Percentiles rank a stretch among this genome's conserved stretches.
phyloP scores from a whole-genome alignment of 202 grass and related monocot species.

The Schoenoplectus tabernaemontani region DNA sequence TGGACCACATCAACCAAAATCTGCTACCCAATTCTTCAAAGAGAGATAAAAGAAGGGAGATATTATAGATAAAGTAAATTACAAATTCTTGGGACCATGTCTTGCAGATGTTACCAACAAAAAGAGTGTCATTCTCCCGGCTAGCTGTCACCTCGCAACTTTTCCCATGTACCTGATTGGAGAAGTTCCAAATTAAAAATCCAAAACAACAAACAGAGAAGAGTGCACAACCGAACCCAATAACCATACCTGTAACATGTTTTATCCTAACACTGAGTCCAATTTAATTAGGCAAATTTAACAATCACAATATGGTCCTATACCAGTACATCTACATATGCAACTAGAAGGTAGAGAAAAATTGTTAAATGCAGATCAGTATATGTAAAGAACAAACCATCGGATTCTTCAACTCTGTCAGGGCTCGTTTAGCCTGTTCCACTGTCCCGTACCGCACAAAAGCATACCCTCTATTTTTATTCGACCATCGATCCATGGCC shows the following conservation, averaged over 20 bases:
- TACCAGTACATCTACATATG: neutral
- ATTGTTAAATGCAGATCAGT: slow-evolving; percentile 9
- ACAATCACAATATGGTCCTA: neutral
- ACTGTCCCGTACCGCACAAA: slow-evolving; percentile 82
- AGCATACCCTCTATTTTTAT: slow-evolving; percentile 99
- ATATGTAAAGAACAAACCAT: slow-evolving; percentile 43
- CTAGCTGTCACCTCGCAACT: slow-evolving; percentile 86
- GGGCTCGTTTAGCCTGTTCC: slow-evolving; percentile 72
- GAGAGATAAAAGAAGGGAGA: neutral
- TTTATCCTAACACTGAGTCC: neutral
- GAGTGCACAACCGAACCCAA: neutral
- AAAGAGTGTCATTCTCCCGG: slow-evolving; percentile 87
- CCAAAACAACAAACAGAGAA: neutral
- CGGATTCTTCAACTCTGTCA: slow-evolving; percentile 60
- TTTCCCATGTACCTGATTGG: slow-evolving; percentile 64
- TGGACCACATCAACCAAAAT: neutral
- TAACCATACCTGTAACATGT: neutral
- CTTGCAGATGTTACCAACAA: slow-evolving; percentile 95
- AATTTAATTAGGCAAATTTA: neutral
- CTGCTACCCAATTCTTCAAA: neutral
- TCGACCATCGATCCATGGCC: slow-evolving; percentile 73
- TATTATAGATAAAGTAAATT: slow-evolving; percentile 16
- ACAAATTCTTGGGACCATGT: slow-evolving; percentile 93
- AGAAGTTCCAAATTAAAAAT: slow-evolving; percentile 16
- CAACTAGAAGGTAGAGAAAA: neutral